Conservation (phyloP, 2,329 filamentous ascomycete species). For the Huntiella savannae region DNA sequence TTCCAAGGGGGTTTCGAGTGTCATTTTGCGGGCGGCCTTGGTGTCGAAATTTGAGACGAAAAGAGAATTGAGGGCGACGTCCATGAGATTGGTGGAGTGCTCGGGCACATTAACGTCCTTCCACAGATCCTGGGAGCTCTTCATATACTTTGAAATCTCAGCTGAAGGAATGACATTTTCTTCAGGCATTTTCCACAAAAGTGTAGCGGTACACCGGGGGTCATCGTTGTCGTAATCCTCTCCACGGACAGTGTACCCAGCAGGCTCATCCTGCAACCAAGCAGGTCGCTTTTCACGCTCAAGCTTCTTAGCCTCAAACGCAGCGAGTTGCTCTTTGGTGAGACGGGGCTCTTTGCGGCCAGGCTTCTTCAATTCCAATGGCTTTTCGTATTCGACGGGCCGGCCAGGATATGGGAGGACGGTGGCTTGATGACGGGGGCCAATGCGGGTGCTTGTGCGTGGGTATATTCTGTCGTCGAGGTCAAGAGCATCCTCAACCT, state of each 20-base stretch:
- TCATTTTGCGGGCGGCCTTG: constrained; percentile 47
- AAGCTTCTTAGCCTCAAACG: constrained; percentile 63
- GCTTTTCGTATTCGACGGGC: constrained; percentile 78
- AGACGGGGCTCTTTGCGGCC: constrained; percentile 60
- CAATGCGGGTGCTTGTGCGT: constrained; percentile 77
- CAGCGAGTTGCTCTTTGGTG: constrained; percentile 61
- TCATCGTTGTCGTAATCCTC: constrained; percentile 57
- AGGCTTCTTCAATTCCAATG: constrained; percentile 66
- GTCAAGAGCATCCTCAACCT: constrained; percentile 84
- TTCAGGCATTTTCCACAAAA: constrained; percentile 60
- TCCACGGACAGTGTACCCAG: constrained; percentile 68
- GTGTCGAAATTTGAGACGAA: constrained; percentile 53
- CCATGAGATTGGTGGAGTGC: constrained; percentile 68
- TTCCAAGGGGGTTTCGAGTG: constrained; percentile 48
- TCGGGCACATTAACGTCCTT: constrained; percentile 51
- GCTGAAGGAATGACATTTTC: constrained; percentile 30
- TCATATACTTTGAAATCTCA: constrained; percentile 61
- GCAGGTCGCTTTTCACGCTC: constrained; percentile 68
- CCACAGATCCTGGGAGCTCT: constrained; percentile 43
- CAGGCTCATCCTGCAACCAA: constrained; percentile 82
- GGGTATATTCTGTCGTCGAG: constrained; percentile 97
- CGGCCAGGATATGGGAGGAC: constrained; percentile 71
- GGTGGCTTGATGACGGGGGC: constrained; percentile 77
- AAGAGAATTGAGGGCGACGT: constrained; percentile 61
- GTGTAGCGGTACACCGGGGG: constrained; percentile 51